Evolutionary conservation across 345 rosid genomes (phyloP), one percentile per base, ranked within the genome.

Genomic region (Erysimum cheiranthoides): DNA sequence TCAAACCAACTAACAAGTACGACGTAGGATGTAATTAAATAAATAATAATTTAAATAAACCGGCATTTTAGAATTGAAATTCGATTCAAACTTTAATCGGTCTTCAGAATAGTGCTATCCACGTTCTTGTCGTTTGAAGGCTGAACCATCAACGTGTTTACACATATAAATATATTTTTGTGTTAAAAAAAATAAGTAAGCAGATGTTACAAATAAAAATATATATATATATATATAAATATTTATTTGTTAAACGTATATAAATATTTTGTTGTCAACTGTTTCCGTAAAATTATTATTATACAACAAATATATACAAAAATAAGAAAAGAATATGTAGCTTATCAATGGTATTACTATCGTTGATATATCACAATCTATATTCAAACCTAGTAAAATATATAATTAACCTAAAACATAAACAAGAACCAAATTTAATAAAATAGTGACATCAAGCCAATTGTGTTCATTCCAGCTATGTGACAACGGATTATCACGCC

Each of bases 61-160:
- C 54, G 35, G 46, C 45, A 14, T 46, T 13, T 51, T 64, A 65
- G 54, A 64, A 53, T 14, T 63, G 30, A 40, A 72, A 36, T 30
- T 47, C 4, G 5, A 30, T 62, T 42, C 70, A 73, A 73, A 40
- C 16, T 53, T 42, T 62, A 54, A 43, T 31, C 47, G 71, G 77
- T 73, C 77, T 64, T 54, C 77, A 27, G 6, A 65, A 54, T 43
- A 54, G 31, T 45, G 77, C 65, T 54, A 38, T 73, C 64, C 16
- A 43, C 51, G 31, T 10, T 39, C 17, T 21, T 46, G 10, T 21
- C 25, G 57, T 28, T 42, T 40, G 54, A 53, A 12, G 30, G 40
- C 2, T 7, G 35, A 42, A 63, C 35, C 56, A 63, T 46, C 35
- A 18, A 63, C 77, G 13, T 61, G 34, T 3, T 61, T 72, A 50